Percentiles rank a stretch among this genome's conserved stretches.
Conservation (phyloP, 371 early-diverging fungal genomes). For the Funneliformis caledonium region DNA sequence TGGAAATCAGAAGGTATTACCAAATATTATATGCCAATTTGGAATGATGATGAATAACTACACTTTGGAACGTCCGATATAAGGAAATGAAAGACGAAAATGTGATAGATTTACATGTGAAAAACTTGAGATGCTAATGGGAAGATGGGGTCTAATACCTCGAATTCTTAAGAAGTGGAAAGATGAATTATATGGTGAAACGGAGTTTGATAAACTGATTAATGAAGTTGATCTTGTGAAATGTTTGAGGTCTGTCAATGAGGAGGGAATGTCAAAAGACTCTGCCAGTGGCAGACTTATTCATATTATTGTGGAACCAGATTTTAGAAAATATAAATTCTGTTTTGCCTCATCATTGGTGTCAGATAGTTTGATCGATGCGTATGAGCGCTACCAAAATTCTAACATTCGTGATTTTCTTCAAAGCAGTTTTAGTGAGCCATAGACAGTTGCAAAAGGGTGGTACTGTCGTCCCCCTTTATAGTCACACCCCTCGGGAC, state of each 20-base stretch:
- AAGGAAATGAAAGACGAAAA: constrained; percentile 7
- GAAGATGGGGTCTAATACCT: constrained; percentile 21
- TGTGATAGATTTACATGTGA: neutral
- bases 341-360: constrained; percentile 17
- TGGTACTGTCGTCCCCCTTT: no score
- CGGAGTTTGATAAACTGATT: neutral
- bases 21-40: neutral
- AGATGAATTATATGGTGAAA: neutral
- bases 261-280: constrained; percentile 4
- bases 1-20: constrained; percentile 18
- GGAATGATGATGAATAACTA: constrained; percentile 5
- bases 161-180: constrained; percentile 21
- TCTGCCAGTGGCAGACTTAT: constrained; percentile 23
- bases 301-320: constrained; percentile 12
- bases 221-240: neutral
- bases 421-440: neutral
- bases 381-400: neutral
- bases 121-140: neutral
- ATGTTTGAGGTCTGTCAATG: neutral
- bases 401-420: neutral
- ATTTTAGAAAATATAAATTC: neutral
- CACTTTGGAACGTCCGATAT: constrained; percentile 5
- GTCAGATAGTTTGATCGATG: neutral
- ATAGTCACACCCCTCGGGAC: no score
- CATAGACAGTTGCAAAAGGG: constrained; percentile 11